A percentile compares a stretch with the other conserved stretches of the same genome.
These are phyloP conservation scores for Dentipellis fragilis DNA, from an alignment of 768 basidiomycete species.

Conservation along the genomic window DNA sequence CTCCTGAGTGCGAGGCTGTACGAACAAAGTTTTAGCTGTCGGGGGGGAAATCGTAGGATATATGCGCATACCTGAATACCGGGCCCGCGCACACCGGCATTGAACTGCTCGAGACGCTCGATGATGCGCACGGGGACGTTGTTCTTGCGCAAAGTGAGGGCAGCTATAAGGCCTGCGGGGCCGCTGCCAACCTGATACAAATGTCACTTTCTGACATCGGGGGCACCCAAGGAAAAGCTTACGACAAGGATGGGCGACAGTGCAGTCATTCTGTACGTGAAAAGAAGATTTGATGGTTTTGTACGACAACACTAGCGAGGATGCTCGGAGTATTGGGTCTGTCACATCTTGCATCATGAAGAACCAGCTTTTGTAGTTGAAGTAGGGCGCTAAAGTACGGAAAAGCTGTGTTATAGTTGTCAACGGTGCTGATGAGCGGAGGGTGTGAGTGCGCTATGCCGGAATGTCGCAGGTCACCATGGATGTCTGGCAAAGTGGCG, in stretches of 20 bases:
- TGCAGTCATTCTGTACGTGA: background rate
- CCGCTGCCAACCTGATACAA: slow-evolving; percentile 7
- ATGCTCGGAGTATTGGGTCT: background rate
- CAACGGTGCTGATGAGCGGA: background rate
- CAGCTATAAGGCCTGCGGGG: slow-evolving; percentile 8
- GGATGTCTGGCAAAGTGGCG: no score
- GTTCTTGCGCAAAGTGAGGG: slow-evolving; percentile 9
- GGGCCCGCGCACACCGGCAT: background rate
- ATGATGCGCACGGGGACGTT: slow-evolving; percentile 10
- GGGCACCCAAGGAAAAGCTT: background rate
- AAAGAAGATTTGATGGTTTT: background rate
- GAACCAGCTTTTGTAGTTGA: background rate
- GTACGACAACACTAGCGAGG: background rate
- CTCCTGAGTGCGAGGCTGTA: background rate
- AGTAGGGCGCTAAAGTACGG: no score
- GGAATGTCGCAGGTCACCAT: no score
- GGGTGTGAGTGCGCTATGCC: background rate
- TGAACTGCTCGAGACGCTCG: background rate
- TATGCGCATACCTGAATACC: background rate
- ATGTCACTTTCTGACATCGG: background rate
- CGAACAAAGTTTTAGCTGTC: background rate
- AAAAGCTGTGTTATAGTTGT: no score
- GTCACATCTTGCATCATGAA: background rate
- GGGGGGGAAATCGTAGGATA: no score
- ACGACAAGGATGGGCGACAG: background rate